phyloP scores from a whole-genome alignment of 768 basidiomycete species.

The Russula vinacea region DNA sequence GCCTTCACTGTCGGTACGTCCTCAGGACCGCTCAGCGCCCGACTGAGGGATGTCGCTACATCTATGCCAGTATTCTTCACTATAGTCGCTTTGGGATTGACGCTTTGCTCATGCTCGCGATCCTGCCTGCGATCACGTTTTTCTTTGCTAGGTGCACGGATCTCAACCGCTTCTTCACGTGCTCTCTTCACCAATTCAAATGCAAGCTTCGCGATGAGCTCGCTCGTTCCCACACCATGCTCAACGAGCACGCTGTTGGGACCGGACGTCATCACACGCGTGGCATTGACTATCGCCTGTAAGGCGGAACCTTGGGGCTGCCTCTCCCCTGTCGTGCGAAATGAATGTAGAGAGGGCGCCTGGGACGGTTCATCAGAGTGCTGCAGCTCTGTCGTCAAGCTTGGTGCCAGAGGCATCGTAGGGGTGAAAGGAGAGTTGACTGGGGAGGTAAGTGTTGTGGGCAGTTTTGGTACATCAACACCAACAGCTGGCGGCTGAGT shows the following conservation, averaged over 20 bases:
- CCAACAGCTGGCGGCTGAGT: background rate
- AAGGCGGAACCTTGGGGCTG: conserved; percentile 61
- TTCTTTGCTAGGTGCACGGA: conserved; percentile 49
- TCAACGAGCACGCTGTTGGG: conserved; percentile 71
- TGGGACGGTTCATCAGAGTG: conserved; percentile 15
- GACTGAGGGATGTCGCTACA: conserved; percentile 40
- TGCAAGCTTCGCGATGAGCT: conserved; percentile 61
- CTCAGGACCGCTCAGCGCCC: conserved; percentile 26
- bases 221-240: conserved; percentile 59
- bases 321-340: conserved; percentile 31
- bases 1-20: conserved; percentile 17
- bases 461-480: conserved; percentile 1
- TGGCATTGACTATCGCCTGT: conserved; percentile 76
- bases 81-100: conserved; percentile 22
- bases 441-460: conserved; percentile 19
- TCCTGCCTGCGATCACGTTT: conserved; percentile 37
- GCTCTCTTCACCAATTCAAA: conserved; percentile 65
- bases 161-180: conserved; percentile 57
- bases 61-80: conserved; percentile 40
- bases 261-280: conserved; percentile 82
- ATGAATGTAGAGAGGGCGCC: conserved; percentile 28
- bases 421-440: conserved; percentile 16
- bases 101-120: conserved; percentile 18
- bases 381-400: conserved; percentile 28
- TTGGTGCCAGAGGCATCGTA: conserved; percentile 16